Base-by-base conservation (phyloP, 352 stramenopile species). In the Elongisporangium undulatum region DNA sequence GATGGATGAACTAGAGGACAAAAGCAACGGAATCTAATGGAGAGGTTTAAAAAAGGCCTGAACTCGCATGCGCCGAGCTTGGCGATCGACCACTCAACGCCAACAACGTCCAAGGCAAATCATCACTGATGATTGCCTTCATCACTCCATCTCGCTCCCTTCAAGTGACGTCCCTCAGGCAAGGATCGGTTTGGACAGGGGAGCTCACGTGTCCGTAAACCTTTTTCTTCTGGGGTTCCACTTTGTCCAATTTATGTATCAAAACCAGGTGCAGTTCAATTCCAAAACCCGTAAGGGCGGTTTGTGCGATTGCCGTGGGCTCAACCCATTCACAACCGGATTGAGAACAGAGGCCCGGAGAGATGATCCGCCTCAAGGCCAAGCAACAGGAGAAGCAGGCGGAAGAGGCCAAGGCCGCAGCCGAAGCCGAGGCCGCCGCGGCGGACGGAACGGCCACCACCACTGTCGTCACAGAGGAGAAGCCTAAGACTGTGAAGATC, bases 331-430 rank as follows among this genome's bases (percentile, higher is more conserved):
- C 4, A 41, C 29, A 41, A 41, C 13, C 29, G 29, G 29, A 41
- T 41, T 41, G 29, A 41, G 29, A 41, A 41, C 4, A 41, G 19
- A 51, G 19, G 34, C 49, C 0, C 13, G n/a, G n/a, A n/a, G 10
- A 3, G 23, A 92, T 92, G 82, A 90, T 92, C 68, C 82, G 82
- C 55, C 72, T 92, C 49, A 92, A 92, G 78, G 80, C 83, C 22
- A 92, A 90, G 73, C 85, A 93, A 71, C 79, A 86, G 49, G 82
- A 94, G 70, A 95, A 94, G 71, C 89, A 89, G 58, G 75, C 79
- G 15, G 85, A 94, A 59, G 83, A 95, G 61, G 71, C 87, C 57
- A 67, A 83, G 64, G 64, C 60, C 3, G 68, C 69, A 10, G 64
- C 55, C 10, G 62, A 64, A 8, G 75, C 63, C 20, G 66, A 54